Evolutionary conservation across 495 filamentous ascomycete genomes (phyloP).

Genomic region (Aeminium ludgeri): DNA sequence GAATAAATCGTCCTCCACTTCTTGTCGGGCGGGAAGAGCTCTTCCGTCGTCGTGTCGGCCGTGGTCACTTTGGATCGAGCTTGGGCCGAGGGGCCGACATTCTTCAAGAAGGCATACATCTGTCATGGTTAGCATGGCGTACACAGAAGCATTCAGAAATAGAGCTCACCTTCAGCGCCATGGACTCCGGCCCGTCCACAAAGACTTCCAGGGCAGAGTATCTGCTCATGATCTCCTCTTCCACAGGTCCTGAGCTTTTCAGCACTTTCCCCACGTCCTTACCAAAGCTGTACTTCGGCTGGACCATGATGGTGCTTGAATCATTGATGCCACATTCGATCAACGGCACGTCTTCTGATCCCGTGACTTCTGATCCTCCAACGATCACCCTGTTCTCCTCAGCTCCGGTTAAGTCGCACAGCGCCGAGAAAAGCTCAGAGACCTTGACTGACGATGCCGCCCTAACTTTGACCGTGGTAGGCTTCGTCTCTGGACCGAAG

Average conservation of each 20-base stretch:
- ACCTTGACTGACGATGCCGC: constrained; percentile 2
- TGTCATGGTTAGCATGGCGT: constrained; percentile 9
- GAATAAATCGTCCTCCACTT: constrained; percentile 4
- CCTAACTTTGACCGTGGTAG: background rate
- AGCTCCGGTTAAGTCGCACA: constrained; percentile 1
- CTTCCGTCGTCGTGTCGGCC: background rate
- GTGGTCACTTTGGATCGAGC: constrained; percentile 6
- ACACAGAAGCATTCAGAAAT: constrained; percentile 28
- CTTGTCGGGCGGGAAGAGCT: constrained; percentile 9
- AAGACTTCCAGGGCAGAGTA: constrained; percentile 75
- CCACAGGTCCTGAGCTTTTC: constrained; percentile 7
- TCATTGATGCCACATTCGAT: constrained; percentile 3
- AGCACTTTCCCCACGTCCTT: constrained; percentile 5
- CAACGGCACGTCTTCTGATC: background rate
- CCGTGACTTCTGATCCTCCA: constrained; percentile 3
- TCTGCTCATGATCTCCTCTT: constrained; percentile 44
- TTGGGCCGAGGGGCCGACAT: constrained; percentile 11
- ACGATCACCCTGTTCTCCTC: constrained; percentile 5
- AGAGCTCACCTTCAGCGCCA: constrained; percentile 25
- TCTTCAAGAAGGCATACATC: constrained; percentile 18
- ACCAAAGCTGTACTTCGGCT: constrained; percentile 3
- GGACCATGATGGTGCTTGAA: constrained; percentile 8
- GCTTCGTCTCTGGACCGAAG: background rate
- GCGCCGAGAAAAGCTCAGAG: background rate
- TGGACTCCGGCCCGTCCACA: constrained; percentile 30